Evolutionary conservation across 805 yeast genomes (phyloP).

Genomic region (Zygoascus ofunaensis): DNA sequence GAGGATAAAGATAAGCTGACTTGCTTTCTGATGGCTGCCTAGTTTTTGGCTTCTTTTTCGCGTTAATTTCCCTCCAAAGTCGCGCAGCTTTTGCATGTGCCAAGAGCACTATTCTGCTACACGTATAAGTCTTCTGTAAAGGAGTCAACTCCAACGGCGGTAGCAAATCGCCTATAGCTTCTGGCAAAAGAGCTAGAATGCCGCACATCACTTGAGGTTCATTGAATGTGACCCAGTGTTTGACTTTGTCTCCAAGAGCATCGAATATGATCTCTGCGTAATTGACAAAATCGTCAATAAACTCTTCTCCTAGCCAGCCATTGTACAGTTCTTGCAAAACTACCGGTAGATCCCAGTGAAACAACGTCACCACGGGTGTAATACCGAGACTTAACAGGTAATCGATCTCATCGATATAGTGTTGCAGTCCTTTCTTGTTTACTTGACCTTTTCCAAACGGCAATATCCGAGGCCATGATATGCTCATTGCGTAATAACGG

Average conservation of each 20-base stretch:
- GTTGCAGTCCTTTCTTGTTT: conserved; percentile 24
- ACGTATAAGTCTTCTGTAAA: conserved; percentile 7
- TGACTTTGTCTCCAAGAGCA: conserved; percentile 27
- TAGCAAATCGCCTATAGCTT: not conserved
- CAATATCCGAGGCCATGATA: conserved; percentile 30
- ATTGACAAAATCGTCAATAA: conserved; percentile 27
- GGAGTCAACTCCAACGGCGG: not conserved
- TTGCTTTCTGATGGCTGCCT: too few relatives aligned
- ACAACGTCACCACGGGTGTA: conserved; percentile 27
- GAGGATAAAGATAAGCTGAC: too few relatives aligned
- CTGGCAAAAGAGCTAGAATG: conserved; percentile 11
- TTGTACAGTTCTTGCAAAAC: conserved; percentile 18
- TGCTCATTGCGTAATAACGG: conserved; percentile 26
- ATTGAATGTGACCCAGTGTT: conserved; percentile 28
- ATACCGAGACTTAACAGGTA: conserved; percentile 20
- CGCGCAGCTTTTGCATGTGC: conserved; percentile 23
- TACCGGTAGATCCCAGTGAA: conserved; percentile 29
- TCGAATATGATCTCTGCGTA: conserved; percentile 28
- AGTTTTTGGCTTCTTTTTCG: conserved; percentile 3
- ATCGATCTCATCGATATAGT: conserved; percentile 25
- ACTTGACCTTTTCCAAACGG: conserved; percentile 24
- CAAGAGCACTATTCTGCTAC: conserved; percentile 17
- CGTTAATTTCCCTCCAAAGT: conserved; percentile 21
- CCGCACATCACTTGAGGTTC: conserved; percentile 24
- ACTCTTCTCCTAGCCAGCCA: conserved; percentile 23